A percentile compares a stretch with the other conserved stretches of the same genome.
Evolutionary conservation across 768 basidiomycete species (phyloP).

Genomic region (Kwoniella sp.): DNA sequence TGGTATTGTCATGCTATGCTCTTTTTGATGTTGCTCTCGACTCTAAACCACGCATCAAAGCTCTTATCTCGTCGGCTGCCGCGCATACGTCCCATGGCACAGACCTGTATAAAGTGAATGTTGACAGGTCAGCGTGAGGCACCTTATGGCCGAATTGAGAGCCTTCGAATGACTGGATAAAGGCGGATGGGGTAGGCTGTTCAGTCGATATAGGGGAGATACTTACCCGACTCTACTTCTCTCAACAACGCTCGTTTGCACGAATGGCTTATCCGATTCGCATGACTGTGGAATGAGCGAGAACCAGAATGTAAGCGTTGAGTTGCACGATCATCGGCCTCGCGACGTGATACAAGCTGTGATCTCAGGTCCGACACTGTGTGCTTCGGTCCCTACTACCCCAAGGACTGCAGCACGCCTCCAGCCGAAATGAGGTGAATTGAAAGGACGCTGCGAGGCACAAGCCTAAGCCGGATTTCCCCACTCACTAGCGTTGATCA

Average conservation of each 20-base stretch:
- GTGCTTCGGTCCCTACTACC: no score
- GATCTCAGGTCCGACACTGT: no score
- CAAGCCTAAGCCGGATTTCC: neutral
- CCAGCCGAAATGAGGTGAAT: neutral
- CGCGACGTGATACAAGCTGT: no score
- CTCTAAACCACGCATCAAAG: no score
- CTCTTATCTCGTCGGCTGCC: no score
- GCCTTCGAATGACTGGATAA: no score
- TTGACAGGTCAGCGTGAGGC: no score
- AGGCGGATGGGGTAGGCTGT: neutral
- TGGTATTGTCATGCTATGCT: no score
- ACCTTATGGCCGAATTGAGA: no score
- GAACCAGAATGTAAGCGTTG: neutral
- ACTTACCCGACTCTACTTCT: neutral
- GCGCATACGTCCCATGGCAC: no score
- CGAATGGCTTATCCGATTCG: conserved; percentile 27
- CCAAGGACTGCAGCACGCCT: no score
- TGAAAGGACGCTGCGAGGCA: neutral
- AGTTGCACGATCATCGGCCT: neutral
- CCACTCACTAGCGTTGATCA: conserved; percentile 93
- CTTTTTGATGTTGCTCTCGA: neutral
- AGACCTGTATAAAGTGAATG: no score
- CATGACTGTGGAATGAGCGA: conserved; percentile 16
- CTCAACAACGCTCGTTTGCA: neutral
- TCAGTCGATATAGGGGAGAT: neutral